phyloP scores from a whole-genome alignment of 805 yeast species.

The Saturnispora serradocipensis region DNA sequence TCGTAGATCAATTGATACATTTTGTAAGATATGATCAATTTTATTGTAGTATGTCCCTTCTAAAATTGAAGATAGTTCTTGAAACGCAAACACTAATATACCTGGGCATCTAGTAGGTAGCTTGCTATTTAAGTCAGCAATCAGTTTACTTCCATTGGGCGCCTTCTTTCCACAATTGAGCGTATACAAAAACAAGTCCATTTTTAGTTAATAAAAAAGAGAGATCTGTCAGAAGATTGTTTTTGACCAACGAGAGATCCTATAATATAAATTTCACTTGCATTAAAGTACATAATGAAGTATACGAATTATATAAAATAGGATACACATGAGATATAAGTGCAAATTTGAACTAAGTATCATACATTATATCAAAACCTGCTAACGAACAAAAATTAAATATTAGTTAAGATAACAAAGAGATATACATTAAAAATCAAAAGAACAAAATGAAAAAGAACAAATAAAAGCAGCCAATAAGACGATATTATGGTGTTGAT shows the following conservation, averaged over 20 bases:
- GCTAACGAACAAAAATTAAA: no score
- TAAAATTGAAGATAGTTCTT: slow-evolving; percentile 50
- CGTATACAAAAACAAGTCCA: slow-evolving; percentile 27
- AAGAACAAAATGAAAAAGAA: not conserved
- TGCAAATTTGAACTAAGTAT: not conserved
- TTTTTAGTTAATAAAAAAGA: not conserved
- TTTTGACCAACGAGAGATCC: not conserved
- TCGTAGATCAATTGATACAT: not conserved
- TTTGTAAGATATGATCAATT: slow-evolving; percentile 27
- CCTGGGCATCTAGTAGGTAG: slow-evolving; percentile 26
- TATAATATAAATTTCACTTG: no score
- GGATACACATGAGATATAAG: not conserved
- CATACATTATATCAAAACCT: not conserved
- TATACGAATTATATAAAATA: not conserved
- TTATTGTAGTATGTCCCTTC: slow-evolving; percentile 39
- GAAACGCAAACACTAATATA: slow-evolving; percentile 53
- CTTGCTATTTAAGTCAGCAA: slow-evolving; percentile 19
- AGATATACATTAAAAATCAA: not conserved
- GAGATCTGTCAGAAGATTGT: not conserved
- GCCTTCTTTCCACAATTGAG: slow-evolving; percentile 50
- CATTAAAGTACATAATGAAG: not conserved
- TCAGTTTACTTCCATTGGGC: slow-evolving; percentile 19
- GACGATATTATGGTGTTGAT: not conserved
- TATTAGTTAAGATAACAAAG: not conserved
- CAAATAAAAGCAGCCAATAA: not conserved